Evolutionary conservation across 768 basidiomycete genomes (phyloP).

Genomic region (Naematelia aurantialba): DNA sequence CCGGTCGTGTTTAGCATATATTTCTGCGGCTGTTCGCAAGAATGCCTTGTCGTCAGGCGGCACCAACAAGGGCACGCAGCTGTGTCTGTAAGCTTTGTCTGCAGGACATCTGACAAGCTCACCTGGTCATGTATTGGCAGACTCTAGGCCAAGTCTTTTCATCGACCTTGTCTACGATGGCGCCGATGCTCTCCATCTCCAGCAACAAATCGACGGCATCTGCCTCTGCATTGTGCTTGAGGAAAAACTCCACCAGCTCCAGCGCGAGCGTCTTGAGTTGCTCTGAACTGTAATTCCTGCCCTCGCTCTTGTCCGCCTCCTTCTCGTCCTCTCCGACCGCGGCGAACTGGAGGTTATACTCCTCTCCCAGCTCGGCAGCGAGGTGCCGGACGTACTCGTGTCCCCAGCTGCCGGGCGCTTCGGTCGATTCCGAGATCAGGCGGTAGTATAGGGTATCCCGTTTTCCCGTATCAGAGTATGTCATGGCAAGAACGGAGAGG

Average conservation of each 20-base stretch:
- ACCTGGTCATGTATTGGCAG: constrained; percentile 94
- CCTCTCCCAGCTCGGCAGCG: constrained; percentile 92
- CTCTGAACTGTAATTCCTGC: constrained; percentile 51
- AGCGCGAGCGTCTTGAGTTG: constrained; percentile 73
- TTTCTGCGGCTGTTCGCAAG: constrained; percentile 77
- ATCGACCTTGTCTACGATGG: constrained; percentile 73
- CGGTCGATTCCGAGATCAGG: constrained; percentile 63
- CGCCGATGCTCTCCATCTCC: constrained; percentile 83
- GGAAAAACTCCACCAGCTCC: constrained; percentile 81
- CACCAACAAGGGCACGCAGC: constrained; percentile 83
- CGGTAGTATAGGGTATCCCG: constrained; percentile 93
- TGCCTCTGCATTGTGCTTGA: constrained; percentile 92
- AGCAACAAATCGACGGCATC: constrained; percentile 95
- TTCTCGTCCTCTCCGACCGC: constrained; percentile 14
- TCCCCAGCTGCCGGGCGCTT: constrained; percentile 86
- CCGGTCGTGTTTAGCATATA: constrained; percentile 80
- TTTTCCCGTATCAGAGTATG: constrained; percentile 95
- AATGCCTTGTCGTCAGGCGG: constrained; percentile 90
- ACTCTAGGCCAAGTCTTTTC: constrained; percentile 67
- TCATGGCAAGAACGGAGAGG: constrained; percentile 97
- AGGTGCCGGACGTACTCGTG: constrained; percentile 98
- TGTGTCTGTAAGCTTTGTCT: constrained; percentile 37
- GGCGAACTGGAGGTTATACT: constrained; percentile 57
- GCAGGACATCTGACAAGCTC: constrained; percentile 39
- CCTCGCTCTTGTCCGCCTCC: constrained; percentile 16